phyloP scores from a whole-genome alignment of 139 green algal genomes.

The Closterium sp. region DNA sequence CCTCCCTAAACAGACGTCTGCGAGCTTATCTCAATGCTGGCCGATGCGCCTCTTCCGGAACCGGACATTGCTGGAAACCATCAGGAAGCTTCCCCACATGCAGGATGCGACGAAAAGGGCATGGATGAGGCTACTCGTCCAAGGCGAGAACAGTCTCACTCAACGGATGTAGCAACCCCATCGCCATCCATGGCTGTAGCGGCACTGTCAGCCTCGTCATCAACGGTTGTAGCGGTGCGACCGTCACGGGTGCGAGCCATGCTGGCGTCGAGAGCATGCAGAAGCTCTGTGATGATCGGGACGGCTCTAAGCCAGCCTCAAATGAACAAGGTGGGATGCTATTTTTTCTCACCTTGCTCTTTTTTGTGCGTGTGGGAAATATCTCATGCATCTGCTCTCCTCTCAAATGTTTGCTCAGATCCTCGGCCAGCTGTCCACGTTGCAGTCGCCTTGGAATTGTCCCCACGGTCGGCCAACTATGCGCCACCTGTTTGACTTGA shows the following conservation, averaged over 20 bases:
- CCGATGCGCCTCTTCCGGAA: not conserved
- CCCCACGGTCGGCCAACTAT: slow-evolving; percentile 96
- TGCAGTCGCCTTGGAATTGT: slow-evolving; percentile 94
- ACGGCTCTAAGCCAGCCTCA: slow-evolving; percentile 58
- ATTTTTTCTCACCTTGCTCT: too few species aligned
- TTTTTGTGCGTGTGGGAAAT: too few species aligned
- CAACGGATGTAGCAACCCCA: too few species aligned
- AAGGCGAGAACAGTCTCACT: too few species aligned
- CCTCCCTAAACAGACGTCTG: slow-evolving; percentile 57
- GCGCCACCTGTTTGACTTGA: slow-evolving; percentile 72
- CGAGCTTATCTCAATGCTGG: slow-evolving; percentile 57
- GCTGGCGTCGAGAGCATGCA: slow-evolving; percentile 87
- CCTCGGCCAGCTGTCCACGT: slow-evolving; percentile 66
- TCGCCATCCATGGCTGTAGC: not conserved
- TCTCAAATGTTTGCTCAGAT: slow-evolving; percentile 55
- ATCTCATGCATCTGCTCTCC: too few species aligned
- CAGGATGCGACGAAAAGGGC: too few species aligned
- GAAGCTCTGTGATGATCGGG: slow-evolving; percentile 93
- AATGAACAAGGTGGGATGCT: slow-evolving; percentile 63
- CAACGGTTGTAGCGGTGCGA: slow-evolving; percentile 21
- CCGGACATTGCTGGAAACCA: not conserved
- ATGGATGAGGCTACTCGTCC: too few species aligned
- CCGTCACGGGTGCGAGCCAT: slow-evolving; percentile 76
- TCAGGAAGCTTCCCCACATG: too few species aligned
- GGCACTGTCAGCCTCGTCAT: not conserved